Base-by-base conservation (phyloP, 2,329 filamentous ascomycete genomes). In the Pestalotiopsis sp. region DNA sequence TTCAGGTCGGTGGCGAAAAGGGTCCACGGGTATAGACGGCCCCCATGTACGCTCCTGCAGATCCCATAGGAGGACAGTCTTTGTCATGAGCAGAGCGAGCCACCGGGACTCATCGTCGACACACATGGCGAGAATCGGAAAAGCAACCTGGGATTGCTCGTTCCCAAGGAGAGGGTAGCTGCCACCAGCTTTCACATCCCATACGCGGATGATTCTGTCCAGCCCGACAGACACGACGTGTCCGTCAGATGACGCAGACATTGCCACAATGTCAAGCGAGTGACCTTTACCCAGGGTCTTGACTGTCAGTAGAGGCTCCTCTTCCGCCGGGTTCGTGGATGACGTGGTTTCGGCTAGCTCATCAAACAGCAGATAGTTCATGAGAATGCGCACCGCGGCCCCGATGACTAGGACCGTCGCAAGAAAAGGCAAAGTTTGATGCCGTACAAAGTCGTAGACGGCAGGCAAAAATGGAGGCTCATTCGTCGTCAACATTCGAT, bases 341-440 rank as follows among this genome's bases (percentile, higher is more conserved):
- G 81, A 80, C 1, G 84, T 83, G 14, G 81, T 80, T 23, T 83
- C 79, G 6, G 81, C 79, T 68, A 85, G 80, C 66, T 91, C 89
- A 68, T 91, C 90, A 86, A 89, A 92, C 0, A 95, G 82, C 5
- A 95, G 83, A 73, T 92, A 93, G 71, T 91, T 93, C 83, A 93
- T 93, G 7, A 95, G 83, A 7, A 94, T 80, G 2, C 89, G 89
- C 31, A 95, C 86, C 20, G 87, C 87, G 9, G 89, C 89, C 17
- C 92, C 82, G 2, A 90, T 79, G 25, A 92, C 84, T 0, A 93
- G 78, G 3, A 93, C 82, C 13, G 89, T 86, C 7, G 93, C 81
- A 5, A 91, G 73, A 68, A 93, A 93, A 1, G 87, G 86, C 2
- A 79, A 80, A 2, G 86, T 79, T 68, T 91, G 87, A 70, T 90